Evolutionary conservation across 805 yeast species (phyloP).

Genomic region (Ogataea neopini): DNA sequence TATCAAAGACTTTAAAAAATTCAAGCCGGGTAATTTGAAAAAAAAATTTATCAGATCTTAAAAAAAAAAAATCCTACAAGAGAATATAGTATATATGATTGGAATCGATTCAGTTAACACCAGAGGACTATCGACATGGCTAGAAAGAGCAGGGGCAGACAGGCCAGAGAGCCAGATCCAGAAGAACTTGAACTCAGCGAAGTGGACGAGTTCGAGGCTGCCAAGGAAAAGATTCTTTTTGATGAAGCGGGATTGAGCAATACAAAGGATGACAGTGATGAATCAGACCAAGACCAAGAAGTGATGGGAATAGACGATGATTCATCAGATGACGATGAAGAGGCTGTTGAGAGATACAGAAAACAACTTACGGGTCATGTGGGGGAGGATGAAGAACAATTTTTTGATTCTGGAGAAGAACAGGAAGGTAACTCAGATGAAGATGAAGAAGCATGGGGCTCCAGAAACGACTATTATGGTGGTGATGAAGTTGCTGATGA

Average conservation of each 20-base stretch:
- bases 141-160: conserved; percentile 10
- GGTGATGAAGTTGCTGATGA: conserved; percentile 72
- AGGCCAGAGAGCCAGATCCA: conserved; percentile 24
- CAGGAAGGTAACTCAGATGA: conserved; percentile 31
- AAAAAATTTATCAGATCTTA: conserved; percentile 7
- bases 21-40: conserved; percentile 2
- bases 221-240: conserved; percentile 55
- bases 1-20: not conserved
- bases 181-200: conserved; percentile 57
- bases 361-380: conserved; percentile 42
- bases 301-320: conserved; percentile 37
- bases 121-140: too few relatives aligned
- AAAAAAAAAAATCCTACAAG: not conserved
- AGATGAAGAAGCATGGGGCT: conserved; percentile 40
- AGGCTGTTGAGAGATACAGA: conserved; percentile 36
- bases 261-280: conserved; percentile 25
- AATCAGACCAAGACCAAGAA: conserved; percentile 37
- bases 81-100: too few relatives aligned
- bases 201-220: conserved; percentile 66
- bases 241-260: conserved; percentile 53
- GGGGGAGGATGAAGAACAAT: conserved; percentile 50
- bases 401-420: conserved; percentile 39
- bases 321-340: conserved; percentile 52
- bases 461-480: conserved; percentile 57
- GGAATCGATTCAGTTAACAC: too few relatives aligned